Evolutionary conservation across 805 yeast species (phyloP).

Genomic region (Ogataea polymorpha): DNA sequence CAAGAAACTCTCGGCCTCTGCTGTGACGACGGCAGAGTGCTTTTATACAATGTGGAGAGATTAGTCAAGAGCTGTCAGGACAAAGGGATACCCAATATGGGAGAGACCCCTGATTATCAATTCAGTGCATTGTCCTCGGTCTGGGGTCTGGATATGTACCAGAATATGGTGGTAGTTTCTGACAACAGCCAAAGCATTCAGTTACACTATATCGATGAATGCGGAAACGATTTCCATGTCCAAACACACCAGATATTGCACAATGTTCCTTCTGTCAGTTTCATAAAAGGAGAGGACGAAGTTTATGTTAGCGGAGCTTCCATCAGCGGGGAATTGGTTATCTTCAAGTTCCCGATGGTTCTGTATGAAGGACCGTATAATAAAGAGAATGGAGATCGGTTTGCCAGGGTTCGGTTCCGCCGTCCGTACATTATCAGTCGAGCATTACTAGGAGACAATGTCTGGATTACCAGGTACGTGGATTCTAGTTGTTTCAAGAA

Average conservation of each 20-base stretch:
- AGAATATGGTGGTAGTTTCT: conserved; percentile 43
- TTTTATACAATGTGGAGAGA: conserved; percentile 35
- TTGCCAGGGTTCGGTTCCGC: conserved; percentile 30
- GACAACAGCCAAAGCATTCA: conserved; percentile 52
- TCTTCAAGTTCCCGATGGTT: conserved; percentile 34
- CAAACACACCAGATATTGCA: conserved; percentile 44
- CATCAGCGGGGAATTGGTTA: conserved; percentile 41
- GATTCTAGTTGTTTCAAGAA: conserved; percentile 40
- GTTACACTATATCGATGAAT: conserved; percentile 34
- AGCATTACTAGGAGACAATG: conserved; percentile 41
- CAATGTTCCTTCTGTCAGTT: conserved; percentile 54
- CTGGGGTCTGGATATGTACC: conserved; percentile 60
- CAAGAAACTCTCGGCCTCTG: conserved; percentile 47
- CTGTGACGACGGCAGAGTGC: conserved; percentile 52
- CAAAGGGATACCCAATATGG: conserved; percentile 4
- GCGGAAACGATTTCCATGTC: conserved; percentile 14
- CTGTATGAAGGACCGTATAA: conserved; percentile 13
- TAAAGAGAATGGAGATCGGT: conserved; percentile 1
- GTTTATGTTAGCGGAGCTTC: conserved; percentile 40
- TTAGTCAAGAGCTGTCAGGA: conserved; percentile 23
- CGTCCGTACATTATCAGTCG: conserved; percentile 32
- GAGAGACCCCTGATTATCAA: conserved; percentile 24
- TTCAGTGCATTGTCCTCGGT: conserved; percentile 44
- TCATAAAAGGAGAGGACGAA: conserved; percentile 26
- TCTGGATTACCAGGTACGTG: conserved; percentile 51